phyloP scores from a whole-genome alignment of 2,329 filamentous ascomycete species.

The Decorospora gaudefroyi region DNA sequence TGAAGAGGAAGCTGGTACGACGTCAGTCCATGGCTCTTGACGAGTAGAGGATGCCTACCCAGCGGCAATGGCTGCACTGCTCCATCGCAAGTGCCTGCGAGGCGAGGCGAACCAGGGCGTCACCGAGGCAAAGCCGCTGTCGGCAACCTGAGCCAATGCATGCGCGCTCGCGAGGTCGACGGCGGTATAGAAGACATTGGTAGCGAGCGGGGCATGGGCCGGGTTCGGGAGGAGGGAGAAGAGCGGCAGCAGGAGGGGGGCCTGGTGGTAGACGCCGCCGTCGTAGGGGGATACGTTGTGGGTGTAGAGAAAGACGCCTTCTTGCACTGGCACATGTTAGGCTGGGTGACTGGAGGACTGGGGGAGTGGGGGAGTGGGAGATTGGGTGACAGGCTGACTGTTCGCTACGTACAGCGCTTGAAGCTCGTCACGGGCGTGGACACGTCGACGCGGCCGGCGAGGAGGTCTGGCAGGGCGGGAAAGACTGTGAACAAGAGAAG shows the following conservation, averaged over 20 bases:
- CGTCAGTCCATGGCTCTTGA: slow-evolving; percentile 17
- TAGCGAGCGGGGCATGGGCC: slow-evolving; percentile 69
- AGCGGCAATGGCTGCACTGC: slow-evolving; percentile 74
- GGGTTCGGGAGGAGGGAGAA: slow-evolving; percentile 84
- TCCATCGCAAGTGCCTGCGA: slow-evolving; percentile 74
- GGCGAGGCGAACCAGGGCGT: slow-evolving; percentile 78
- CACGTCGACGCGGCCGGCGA: slow-evolving; percentile 91
- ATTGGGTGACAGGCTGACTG: background rate
- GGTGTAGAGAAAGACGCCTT: slow-evolving; percentile 93
- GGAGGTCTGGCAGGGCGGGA: slow-evolving; percentile 78
- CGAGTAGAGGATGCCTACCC: slow-evolving; percentile 57
- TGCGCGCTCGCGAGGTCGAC: slow-evolving; percentile 82
- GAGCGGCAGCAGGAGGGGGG: slow-evolving; percentile 83
- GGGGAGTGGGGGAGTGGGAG: no score
- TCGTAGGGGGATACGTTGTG: slow-evolving; percentile 97
- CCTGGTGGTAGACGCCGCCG: slow-evolving; percentile 79
- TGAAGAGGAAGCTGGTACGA: slow-evolving; percentile 78
- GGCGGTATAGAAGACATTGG: slow-evolving; percentile 76
- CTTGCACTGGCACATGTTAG: slow-evolving; percentile 69
- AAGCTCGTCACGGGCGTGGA: slow-evolving; percentile 97
- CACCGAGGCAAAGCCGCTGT: slow-evolving; percentile 76
- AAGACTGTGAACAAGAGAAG: slow-evolving; percentile 80
- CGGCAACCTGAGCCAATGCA: slow-evolving; percentile 77
- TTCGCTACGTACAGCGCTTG: slow-evolving; percentile 75
- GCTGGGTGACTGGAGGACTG: background rate